phyloP scores from a whole-genome alignment of 2,329 filamentous ascomycete genomes.

The Nothopassalora personata region DNA sequence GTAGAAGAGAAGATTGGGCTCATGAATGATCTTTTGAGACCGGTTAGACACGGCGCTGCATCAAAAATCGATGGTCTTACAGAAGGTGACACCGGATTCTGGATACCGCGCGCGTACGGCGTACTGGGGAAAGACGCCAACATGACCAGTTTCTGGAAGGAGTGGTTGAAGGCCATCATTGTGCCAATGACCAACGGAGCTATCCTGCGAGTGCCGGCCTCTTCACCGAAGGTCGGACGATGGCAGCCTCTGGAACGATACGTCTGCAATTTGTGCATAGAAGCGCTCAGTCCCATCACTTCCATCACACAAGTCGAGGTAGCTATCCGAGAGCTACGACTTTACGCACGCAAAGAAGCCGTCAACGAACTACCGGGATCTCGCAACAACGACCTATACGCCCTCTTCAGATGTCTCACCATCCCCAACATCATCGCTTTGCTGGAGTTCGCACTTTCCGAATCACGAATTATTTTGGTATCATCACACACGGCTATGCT shows the following conservation, averaged over 20 bases:
- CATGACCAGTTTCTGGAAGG: conserved; percentile 92
- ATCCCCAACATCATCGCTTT: conserved; percentile 88
- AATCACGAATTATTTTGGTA: conserved; percentile 91
- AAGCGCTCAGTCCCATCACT: conserved; percentile 84
- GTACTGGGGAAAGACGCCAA: conserved; percentile 79
- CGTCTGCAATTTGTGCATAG: conserved; percentile 92
- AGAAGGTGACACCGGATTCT: conserved; percentile 89
- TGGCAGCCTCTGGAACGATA: conserved; percentile 98
- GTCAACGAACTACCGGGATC: conserved; percentile 88
- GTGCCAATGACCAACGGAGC: conserved; percentile 91
- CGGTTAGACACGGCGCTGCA: conserved; percentile 86
- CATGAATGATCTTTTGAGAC: conserved; percentile 93
- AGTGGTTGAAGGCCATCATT: conserved; percentile 91
- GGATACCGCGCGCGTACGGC: conserved; percentile 90
- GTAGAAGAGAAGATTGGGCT: conserved; percentile 96
- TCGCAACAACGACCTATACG: conserved; percentile 86
- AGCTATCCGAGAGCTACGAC: conserved; percentile 76
- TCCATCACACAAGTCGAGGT: conserved; percentile 96
- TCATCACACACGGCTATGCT: conserved; percentile 97
- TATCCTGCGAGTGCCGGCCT: conserved; percentile 75
- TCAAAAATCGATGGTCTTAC: conserved; percentile 97
- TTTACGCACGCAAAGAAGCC: conserved; percentile 91
- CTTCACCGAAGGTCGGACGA: conserved; percentile 81
- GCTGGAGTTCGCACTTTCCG: conserved; percentile 86
- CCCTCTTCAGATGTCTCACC: conserved; percentile 82